Percentiles rank a stretch among this genome's conserved stretches.
These are phyloP conservation scores for Lanmaoa rubissima DNA, from an alignment of 768 basidiomycete genomes.

Conservation along the genomic window DNA sequence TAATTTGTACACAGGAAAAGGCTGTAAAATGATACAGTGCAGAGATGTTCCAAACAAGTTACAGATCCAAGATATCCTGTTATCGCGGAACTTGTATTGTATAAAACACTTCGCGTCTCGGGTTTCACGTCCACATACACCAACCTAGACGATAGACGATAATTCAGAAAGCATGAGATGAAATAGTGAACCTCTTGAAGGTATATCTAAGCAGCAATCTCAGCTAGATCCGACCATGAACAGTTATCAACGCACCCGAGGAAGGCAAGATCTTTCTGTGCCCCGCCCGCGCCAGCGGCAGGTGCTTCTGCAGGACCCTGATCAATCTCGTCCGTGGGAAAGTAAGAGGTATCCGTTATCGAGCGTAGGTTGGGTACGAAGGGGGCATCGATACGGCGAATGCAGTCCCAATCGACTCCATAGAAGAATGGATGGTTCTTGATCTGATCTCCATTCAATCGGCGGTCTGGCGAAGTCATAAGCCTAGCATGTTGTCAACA, in stretches of 20 bases:
- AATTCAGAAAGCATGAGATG: conserved; percentile 51
- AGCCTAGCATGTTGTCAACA: conserved; percentile 46
- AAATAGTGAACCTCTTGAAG: conserved; percentile 73
- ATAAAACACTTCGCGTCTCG: not conserved
- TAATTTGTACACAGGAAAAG: not conserved
- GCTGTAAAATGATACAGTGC: not conserved
- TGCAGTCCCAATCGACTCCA: conserved; percentile 90
- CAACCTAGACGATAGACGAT: not conserved
- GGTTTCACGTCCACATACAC: not conserved
- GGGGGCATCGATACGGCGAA: conserved; percentile 88
- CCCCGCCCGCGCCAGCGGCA: conserved; percentile 36
- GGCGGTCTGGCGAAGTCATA: conserved; percentile 78
- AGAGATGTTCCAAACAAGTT: not conserved
- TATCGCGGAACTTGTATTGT: not conserved
- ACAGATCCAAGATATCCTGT: conserved; percentile 2
- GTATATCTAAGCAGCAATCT: conserved; percentile 53
- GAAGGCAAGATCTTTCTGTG: conserved; percentile 63
- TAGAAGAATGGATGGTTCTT: conserved; percentile 92
- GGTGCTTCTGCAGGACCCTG: conserved; percentile 56
- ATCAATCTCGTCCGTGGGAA: conserved; percentile 92
- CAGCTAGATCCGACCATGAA: not conserved
- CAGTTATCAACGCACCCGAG: conserved; percentile 46
- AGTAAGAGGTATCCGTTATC: conserved; percentile 97
- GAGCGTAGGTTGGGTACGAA: conserved; percentile 95
- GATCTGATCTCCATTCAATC: conserved; percentile 81